Base-by-base conservation (phyloP, 768 basidiomycete genomes). In the Trametes meyenii region DNA sequence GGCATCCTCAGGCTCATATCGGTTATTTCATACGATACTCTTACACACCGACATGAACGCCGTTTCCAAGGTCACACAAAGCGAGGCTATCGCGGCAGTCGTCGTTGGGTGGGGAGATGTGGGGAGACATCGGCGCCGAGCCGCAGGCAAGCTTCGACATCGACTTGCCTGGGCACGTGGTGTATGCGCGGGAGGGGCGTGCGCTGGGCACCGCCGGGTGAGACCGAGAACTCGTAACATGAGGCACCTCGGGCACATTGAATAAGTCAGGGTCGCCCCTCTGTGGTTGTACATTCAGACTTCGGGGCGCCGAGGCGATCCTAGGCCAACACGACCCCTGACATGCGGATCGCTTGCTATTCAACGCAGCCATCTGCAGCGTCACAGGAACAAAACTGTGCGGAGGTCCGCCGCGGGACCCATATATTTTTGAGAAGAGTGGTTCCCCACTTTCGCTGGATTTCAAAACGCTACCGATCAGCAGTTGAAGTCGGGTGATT, bases 41-140 rank as follows among this genome's bases (percentile, higher is more conserved):
- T 33, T 55, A 36, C 46, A 42, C 17, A 46, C 60, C 53, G 53
- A 43, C 45, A 61, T 61, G 45, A 55, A 54, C 11, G 40, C 52
- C 38, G 60, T 61, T 46, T 50, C 60, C 60, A 61, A 42, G 60
- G 52, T 55, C 60, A 61, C 60, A 29, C 46, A 40, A 35, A 53
- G 59, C 46, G 60, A 55, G 52, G 39, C 17, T 55, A 50, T 61
- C 60, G 60, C 46, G 12, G 49, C 42, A 24, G 48, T 46, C 21
- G 23, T 44, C 39, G 39, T 17, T 42, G 8, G 36, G 56, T 26
- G 29, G 33, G 43, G 29, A 29, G 21, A 23, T 1, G 19, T 26
- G 16, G 35, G 45, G 24, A 17, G 44, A 39, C 16, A 10, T 21
- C 38, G 51, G 12, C 21, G 21, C 36, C 7, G 17, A 5, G 5